A percentile compares a stretch with the other conserved stretches of the same genome.
Evolutionary conservation across 495 filamentous ascomycete species (phyloP).

Genomic region (Oleoguttula mirabilis): DNA sequence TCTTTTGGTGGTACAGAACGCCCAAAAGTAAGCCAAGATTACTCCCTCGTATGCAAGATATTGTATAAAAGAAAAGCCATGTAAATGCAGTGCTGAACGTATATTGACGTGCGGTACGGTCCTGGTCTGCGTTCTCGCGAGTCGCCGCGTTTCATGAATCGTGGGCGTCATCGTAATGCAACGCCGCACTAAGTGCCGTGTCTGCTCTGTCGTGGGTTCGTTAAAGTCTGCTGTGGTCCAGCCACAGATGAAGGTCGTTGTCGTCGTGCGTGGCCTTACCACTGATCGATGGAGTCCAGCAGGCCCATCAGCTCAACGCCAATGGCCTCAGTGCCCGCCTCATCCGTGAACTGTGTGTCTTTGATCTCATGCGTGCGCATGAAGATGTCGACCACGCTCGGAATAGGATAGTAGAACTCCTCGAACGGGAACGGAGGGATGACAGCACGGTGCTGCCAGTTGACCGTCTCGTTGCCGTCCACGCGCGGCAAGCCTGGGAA

Average conservation of each 20-base stretch:
- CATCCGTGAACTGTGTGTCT: slow-evolving; percentile 3
- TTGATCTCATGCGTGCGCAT: not conserved
- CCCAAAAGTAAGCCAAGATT: too few relatives aligned
- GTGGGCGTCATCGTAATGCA: too few relatives aligned
- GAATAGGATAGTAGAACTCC: not conserved
- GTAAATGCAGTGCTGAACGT: too few relatives aligned
- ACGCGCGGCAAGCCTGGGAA: slow-evolving; percentile 18
- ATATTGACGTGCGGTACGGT: too few relatives aligned
- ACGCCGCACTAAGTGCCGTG: too few relatives aligned
- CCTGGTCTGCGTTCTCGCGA: too few relatives aligned
- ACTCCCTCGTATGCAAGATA: too few relatives aligned
- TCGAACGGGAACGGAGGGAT: slow-evolving; percentile 1
- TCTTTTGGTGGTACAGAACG: too few relatives aligned
- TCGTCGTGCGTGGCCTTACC: not conserved
- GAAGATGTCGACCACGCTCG: not conserved
- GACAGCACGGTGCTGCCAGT: slow-evolving; percentile 15
- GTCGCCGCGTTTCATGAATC: too few relatives aligned
- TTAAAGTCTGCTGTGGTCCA: too few relatives aligned
- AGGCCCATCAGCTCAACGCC: slow-evolving; percentile 4
- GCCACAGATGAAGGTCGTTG: too few relatives aligned
- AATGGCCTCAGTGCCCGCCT: slow-evolving; percentile 2
- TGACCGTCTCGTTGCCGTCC: slow-evolving; percentile 8
- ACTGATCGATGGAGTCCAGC: slow-evolving; percentile 13
- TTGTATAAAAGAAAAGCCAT: too few relatives aligned
- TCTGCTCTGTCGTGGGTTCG: not conserved